Evolutionary conservation across 2,329 filamentous ascomycete genomes (phyloP).

Genomic region (Simplicillium sp.): DNA sequence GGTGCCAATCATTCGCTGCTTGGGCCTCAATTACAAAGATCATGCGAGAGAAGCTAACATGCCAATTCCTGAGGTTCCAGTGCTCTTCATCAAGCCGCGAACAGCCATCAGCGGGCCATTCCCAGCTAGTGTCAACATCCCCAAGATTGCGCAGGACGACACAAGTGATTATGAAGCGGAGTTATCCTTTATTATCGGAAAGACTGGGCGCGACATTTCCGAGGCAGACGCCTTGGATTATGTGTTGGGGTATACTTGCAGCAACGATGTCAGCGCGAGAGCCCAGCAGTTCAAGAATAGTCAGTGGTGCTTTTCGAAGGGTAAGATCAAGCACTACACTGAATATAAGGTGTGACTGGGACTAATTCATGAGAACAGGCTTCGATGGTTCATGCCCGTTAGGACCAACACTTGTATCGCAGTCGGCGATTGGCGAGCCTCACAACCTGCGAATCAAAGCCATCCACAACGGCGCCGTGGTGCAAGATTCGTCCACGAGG

Average conservation of each 20-base stretch:
- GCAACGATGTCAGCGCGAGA: constrained; percentile 23
- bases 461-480: constrained; percentile 22
- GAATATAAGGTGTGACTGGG: neutral
- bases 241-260: constrained; percentile 26
- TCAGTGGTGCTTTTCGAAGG: constrained; percentile 34
- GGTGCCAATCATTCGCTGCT: constrained; percentile 30
- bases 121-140: constrained; percentile 18
- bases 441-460: constrained; percentile 20
- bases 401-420: constrained; percentile 24
- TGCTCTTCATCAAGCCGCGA: constrained; percentile 28
- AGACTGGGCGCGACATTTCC: constrained; percentile 30
- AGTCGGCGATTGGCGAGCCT: constrained; percentile 18
- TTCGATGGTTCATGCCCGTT: constrained; percentile 41
- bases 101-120: constrained; percentile 22
- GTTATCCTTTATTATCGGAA: constrained; percentile 24
- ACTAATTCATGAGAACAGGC: constrained; percentile 15
- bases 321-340: constrained; percentile 15
- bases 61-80: constrained; percentile 21
- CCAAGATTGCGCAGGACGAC: constrained; percentile 22
- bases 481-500: constrained; percentile 24
- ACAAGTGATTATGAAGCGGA: constrained; percentile 30
- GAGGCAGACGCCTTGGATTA: constrained; percentile 25
- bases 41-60: constrained; percentile 27
- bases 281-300: constrained; percentile 24
- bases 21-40: constrained; percentile 34